Conservation (phyloP, 495 filamentous ascomycete species). For the Hypoxylon cercidicola region DNA sequence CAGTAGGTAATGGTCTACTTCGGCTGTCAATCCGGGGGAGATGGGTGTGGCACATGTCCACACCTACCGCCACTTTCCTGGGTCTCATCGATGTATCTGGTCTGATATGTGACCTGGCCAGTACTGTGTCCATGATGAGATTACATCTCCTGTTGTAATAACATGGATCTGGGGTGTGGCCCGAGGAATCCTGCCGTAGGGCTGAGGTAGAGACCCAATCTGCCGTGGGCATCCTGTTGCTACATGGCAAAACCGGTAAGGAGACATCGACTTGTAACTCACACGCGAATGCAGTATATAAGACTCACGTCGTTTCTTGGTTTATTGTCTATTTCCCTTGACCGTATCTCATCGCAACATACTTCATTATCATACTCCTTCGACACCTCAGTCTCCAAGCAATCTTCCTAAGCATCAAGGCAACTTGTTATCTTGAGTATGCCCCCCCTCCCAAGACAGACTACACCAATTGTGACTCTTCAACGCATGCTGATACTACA, state of each 20-base stretch:
- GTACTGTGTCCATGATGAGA: slow-evolving; percentile 19
- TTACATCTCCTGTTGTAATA: slow-evolving; percentile 24
- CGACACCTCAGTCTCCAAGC: slow-evolving; percentile 1
- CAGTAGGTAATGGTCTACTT: slow-evolving; percentile 8
- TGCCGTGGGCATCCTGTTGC: slow-evolving; percentile 32
- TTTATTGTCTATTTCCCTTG: slow-evolving; percentile 14
- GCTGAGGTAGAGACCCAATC: slow-evolving; percentile 40
- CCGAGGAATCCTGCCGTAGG: slow-evolving; percentile 42
- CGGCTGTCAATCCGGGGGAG: slow-evolving; percentile 27
- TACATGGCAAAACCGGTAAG: slow-evolving; percentile 25
- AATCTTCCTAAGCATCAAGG: not conserved
- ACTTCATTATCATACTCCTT: slow-evolving; percentile 11
- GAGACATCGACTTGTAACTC: slow-evolving; percentile 15
- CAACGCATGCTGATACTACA: no score
- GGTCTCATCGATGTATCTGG: slow-evolving; percentile 13
- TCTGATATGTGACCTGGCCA: slow-evolving; percentile 8
- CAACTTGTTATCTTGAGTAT: no score
- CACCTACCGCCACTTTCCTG: slow-evolving; percentile 11
- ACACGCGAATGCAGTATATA: slow-evolving; percentile 36
- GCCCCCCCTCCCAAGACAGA: no score
- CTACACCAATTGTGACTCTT: no score
- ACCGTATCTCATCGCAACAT: slow-evolving; percentile 14
- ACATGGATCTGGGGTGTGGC: slow-evolving; percentile 35
- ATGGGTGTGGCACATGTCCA: slow-evolving; percentile 7
- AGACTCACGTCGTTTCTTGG: slow-evolving; percentile 19